Conservation (phyloP, 23 red algal genomes). For the Gracilaria gracilis region DNA sequence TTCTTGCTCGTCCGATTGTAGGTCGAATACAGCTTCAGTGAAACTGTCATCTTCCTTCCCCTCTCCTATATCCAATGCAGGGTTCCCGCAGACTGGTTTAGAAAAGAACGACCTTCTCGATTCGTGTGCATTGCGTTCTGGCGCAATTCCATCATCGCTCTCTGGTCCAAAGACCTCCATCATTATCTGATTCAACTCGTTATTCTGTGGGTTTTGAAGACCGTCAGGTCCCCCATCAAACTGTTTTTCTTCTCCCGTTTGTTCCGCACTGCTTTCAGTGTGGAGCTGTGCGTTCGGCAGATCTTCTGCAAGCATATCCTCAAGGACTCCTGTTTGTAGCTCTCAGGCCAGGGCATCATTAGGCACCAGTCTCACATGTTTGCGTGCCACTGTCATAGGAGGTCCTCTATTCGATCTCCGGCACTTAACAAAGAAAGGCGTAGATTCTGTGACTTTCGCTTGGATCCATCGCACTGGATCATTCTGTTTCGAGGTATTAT, state of each 20-base stretch:
- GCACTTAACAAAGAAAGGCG: constrained; percentile 13
- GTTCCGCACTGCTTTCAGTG: neutral
- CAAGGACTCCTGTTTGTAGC: too few species aligned
- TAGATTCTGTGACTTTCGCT: constrained; percentile 11
- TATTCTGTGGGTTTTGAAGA: too few species aligned
- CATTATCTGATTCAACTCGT: too few species aligned
- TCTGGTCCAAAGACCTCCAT: too few species aligned
- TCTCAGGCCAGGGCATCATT: too few species aligned
- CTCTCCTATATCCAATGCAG: neutral
- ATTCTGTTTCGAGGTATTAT: constrained; percentile 59
- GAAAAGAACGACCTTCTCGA: too few species aligned
- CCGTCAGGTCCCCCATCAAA: neutral
- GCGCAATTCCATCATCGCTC: too few species aligned
- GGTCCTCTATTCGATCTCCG: too few species aligned
- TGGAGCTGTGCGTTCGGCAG: neutral
- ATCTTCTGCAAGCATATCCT: constrained; percentile 16
- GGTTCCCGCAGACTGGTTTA: neutral
- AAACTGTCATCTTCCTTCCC: neutral
- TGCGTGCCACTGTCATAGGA: too few species aligned
- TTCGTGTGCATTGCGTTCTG: too few species aligned
- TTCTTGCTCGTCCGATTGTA: constrained; percentile 27
- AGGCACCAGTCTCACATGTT: too few species aligned
- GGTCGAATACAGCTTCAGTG: neutral
- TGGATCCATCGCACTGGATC: constrained; percentile 29
- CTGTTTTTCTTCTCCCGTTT: neutral